A percentile compares a stretch with the other conserved stretches of the same genome.
These are phyloP conservation scores for Posidonia oceanica DNA, from an alignment of 116 monocot genomes.

Conservation along the genomic window DNA sequence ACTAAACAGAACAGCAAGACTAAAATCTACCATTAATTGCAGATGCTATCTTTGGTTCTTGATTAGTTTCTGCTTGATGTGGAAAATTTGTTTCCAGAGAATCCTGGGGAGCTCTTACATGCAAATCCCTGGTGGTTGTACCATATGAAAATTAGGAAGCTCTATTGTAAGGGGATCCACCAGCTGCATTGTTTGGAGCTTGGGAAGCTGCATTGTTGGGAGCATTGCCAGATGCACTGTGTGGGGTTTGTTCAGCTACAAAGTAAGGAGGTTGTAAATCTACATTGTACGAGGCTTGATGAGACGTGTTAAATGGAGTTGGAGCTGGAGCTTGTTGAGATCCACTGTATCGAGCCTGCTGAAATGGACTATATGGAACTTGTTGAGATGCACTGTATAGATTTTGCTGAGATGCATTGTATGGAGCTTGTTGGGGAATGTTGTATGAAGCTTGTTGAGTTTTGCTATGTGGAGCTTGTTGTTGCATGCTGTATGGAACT, in stretches of 20 bases:
- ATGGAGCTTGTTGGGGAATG: neutral
- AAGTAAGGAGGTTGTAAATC: too few species aligned
- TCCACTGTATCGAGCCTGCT: neutral
- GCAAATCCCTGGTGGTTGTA: neutral
- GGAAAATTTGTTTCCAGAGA: neutral
- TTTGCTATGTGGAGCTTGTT: neutral
- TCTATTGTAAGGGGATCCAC: neutral
- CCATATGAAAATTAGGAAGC: neutral
- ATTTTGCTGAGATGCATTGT: neutral
- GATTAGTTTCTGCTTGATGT: neutral
- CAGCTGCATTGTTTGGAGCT: neutral
- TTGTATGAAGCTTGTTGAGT: neutral
- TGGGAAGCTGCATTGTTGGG: neutral
- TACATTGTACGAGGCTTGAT: too few species aligned
- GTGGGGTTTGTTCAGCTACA: too few species aligned
- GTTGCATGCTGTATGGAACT: neutral
- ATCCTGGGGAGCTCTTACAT: neutral
- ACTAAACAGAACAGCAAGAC: neutral
- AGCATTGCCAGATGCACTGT: too few species aligned
- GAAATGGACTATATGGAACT: neutral
- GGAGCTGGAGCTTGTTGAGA: neutral
- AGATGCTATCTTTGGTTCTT: neutral
- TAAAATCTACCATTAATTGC: neutral
- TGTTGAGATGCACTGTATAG: neutral
- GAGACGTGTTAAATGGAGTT: neutral